Conservation (phyloP, 192 early-diverging fungal species). For the Lobulomyces angularis region DNA sequence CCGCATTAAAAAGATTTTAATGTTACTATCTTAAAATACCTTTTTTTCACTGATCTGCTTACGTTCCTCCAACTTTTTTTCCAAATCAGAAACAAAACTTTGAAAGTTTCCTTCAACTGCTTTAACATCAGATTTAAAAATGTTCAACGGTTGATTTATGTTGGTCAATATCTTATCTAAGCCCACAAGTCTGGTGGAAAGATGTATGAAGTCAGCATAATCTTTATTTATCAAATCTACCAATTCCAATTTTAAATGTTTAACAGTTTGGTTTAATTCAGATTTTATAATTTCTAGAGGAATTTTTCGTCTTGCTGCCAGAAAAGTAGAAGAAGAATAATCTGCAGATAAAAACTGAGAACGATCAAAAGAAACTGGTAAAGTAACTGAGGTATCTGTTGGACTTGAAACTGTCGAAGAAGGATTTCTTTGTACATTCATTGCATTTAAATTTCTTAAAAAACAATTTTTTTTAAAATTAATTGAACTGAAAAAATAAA, state of each 20-base stretch:
- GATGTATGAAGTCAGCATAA: constrained; percentile 68
- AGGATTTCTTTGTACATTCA: too few species aligned
- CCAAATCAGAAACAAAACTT: constrained; percentile 36
- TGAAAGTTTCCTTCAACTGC: constrained; percentile 33
- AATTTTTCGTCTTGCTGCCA: constrained; percentile 53
- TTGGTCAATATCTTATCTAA: constrained; percentile 54
- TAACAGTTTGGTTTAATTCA: constrained; percentile 44
- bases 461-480: too few species aligned
- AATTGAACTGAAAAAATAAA: too few species aligned
- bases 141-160: constrained; percentile 42
- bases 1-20: too few species aligned
- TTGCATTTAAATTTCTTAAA: too few species aligned
- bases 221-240: constrained; percentile 68
- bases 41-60: constrained; percentile 57
- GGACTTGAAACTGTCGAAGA: too few species aligned
- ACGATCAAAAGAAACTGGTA: constrained; percentile 5
- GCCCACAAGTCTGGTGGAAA: constrained; percentile 65
- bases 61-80: constrained; percentile 46
- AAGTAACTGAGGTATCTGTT: too few species aligned
- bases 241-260: constrained; percentile 55
- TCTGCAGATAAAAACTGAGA: constrained; percentile 3
- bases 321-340: constrained; percentile 49
- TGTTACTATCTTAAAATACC: constrained; percentile 24
- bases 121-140: constrained; percentile 52
- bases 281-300: constrained; percentile 50